Conservation (phyloP, 2,329 filamentous ascomycete genomes). For the Triangularia setosa region DNA sequence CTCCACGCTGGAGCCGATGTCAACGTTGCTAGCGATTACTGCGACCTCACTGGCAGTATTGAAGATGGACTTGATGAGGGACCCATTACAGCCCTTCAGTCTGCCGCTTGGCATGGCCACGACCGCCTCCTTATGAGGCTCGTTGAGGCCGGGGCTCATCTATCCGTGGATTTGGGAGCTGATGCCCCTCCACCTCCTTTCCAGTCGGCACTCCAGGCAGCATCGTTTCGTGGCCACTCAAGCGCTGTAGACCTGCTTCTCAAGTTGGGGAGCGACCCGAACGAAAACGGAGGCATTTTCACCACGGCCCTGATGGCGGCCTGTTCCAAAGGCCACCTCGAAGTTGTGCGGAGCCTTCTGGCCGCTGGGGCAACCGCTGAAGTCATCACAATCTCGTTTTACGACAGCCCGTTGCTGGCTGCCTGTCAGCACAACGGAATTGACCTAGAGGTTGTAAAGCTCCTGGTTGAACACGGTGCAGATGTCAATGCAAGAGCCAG, state of each 20-base stretch:
- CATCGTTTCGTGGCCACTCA: neutral
- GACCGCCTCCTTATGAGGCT: neutral
- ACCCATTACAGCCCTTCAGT: conserved; percentile 4
- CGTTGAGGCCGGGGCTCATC: neutral
- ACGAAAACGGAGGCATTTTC: conserved; percentile 1
- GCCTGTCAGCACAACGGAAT: neutral
- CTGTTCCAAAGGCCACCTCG: neutral
- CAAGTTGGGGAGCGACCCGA: neutral
- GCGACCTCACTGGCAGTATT: neutral
- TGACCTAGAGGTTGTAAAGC: neutral
- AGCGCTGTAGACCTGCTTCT: neutral
- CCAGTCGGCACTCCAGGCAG: conserved; percentile 6
- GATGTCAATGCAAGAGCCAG: conserved; percentile 1
- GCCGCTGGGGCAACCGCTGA: conserved; percentile 4
- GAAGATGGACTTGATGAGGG: neutral
- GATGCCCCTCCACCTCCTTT: neutral
- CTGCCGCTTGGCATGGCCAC: conserved; percentile 5
- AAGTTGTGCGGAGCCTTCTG: neutral
- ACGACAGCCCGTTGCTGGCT: neutral
- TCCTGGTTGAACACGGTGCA: conserved; percentile 6
- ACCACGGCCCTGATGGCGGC: conserved; percentile 6
- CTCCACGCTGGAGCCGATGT: conserved; percentile 1
- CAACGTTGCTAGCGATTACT: neutral
- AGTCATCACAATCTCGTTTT: neutral
- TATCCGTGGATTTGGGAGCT: neutral